Evolutionary conservation across 306 rosid genomes (phyloP).

Genomic region (Casuarina cunninghamiana): DNA sequence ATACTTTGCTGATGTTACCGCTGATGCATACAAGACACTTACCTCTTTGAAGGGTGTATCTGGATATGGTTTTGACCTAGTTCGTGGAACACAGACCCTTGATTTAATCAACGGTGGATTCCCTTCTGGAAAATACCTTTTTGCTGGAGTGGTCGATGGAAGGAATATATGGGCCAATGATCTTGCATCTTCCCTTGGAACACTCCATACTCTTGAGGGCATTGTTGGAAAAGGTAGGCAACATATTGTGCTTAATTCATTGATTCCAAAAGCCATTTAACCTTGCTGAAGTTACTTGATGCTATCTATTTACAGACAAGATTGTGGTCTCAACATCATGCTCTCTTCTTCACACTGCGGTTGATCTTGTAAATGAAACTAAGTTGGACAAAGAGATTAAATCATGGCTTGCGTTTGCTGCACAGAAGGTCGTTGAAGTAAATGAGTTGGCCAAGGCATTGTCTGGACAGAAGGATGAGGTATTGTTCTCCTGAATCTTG

Average conservation of each 20-base stretch:
- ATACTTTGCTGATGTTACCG: slow-evolving; percentile 76
- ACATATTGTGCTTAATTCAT: slow-evolving; percentile 4
- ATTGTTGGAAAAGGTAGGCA: slow-evolving; percentile 68
- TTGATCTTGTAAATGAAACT: slow-evolving; percentile 78
- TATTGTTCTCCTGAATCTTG: slow-evolving; percentile 14
- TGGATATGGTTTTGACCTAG: slow-evolving; percentile 78
- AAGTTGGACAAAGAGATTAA: slow-evolving; percentile 73
- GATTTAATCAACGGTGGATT: slow-evolving; percentile 71
- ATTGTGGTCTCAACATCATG: slow-evolving; percentile 83
- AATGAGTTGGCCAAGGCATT: slow-evolving; percentile 82
- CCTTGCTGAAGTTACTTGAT: slow-evolving; percentile 18
- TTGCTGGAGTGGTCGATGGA: slow-evolving; percentile 93
- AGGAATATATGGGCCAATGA: slow-evolving; percentile 89
- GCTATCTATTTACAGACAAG: slow-evolving; percentile 43
- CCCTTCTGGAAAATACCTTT: slow-evolving; percentile 69
- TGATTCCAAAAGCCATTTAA: slow-evolving; percentile 14
- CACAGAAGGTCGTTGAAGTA: slow-evolving; percentile 84
- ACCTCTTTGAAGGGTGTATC: slow-evolving; percentile 73
- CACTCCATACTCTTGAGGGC: slow-evolving; percentile 56
- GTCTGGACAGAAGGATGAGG: slow-evolving; percentile 66
- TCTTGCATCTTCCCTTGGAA: slow-evolving; percentile 59
- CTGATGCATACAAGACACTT: slow-evolving; percentile 67
- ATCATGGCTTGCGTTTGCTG: slow-evolving; percentile 90
- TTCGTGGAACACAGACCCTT: slow-evolving; percentile 77
- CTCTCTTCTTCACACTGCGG: slow-evolving; percentile 93